Percentiles rank a stretch among this genome's conserved stretches.
Evolutionary conservation across 192 early-diverging fungal genomes (phyloP).

Genomic region (Backusella psychrophila): DNA sequence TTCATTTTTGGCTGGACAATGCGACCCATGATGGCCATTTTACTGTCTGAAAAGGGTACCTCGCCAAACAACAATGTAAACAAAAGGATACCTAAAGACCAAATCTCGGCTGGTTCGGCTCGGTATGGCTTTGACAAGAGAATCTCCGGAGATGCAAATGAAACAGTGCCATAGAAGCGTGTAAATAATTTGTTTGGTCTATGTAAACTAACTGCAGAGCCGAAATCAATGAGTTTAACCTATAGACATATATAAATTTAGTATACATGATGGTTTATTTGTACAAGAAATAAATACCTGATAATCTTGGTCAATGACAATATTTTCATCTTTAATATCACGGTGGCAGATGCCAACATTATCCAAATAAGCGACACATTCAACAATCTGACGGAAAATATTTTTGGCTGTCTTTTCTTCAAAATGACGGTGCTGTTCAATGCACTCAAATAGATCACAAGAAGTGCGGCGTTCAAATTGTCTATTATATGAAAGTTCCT

Average conservation of each 20-base stretch:
- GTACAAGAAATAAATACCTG: slow-evolving; percentile 15
- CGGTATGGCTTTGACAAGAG: slow-evolving; percentile 55
- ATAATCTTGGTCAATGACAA: slow-evolving; percentile 40
- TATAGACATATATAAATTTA: slow-evolving; percentile 4
- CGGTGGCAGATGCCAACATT: slow-evolving; percentile 66
- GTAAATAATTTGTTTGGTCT: slow-evolving; percentile 22
- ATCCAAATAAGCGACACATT: slow-evolving; percentile 67
- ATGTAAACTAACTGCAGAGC: slow-evolving; percentile 44
- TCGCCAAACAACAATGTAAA: slow-evolving; percentile 58
- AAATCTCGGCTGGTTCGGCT: slow-evolving; percentile 67
- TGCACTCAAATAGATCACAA: slow-evolving; percentile 75
- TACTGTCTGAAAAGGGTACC: slow-evolving; percentile 53
- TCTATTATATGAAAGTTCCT: not conserved
- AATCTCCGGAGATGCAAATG: slow-evolving; percentile 68
- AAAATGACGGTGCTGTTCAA: slow-evolving; percentile 65
- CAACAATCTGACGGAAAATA: slow-evolving; percentile 70
- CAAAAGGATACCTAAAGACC: slow-evolving; percentile 69
- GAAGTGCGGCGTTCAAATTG: slow-evolving; percentile 52
- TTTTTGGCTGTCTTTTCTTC: slow-evolving; percentile 58
- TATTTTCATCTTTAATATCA: slow-evolving; percentile 81
- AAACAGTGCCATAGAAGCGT: slow-evolving; percentile 49
- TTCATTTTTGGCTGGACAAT: slow-evolving; percentile 34
- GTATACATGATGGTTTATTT: not conserved
- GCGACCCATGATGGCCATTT: slow-evolving; percentile 36
- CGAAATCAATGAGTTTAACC: slow-evolving; percentile 70